Evolutionary conservation across 2,329 filamentous ascomycete genomes (phyloP), one percentile per base, ranked within the genome.

Genomic region (Helicocarpus griseus): DNA sequence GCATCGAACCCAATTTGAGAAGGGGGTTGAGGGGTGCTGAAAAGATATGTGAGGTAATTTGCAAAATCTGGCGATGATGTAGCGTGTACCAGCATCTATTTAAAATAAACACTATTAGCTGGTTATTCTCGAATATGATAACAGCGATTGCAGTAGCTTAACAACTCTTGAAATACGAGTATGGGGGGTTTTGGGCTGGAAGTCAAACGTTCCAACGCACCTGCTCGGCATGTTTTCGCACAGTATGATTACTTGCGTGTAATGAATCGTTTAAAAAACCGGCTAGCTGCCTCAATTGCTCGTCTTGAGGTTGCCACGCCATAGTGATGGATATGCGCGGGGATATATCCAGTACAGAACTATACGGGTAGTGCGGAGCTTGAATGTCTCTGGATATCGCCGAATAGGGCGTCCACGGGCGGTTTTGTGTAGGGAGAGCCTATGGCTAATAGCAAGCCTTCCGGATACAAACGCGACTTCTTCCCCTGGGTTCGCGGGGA

Each of bases 21-120:
- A 50, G 72, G 68, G 48, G 77, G 74, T 57, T 82, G 77, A 52
- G 81, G 68, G 61, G 80, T 89, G 54, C 87, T 88, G 70, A 95
- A 88, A 56, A 98, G 80, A 70, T 87, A 96, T 60, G 88, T 87
- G 41, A 98, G 83, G 70, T 98, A 98, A 73, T 97, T 97, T 75
- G 94, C 91, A 75, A 96, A 87, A 68, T 97, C 91, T 46, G 90
- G 90, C 9, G 87, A 93, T 49, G 77, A 74, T 67, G 88, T 94
- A 55, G 91, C 93, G 73, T 95, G 87, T 58, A 82, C 78, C 61
- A 98, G 87, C 88, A 97, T 94, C 93, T 97, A 62, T 52, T 31
- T n/a, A n/a, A 45, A 45, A 45, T 29, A 45, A 31, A 49, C 46
- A 19, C 22, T 13, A 28, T 49, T 17, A 40, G 49, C 29, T 29